Conservation (phyloP, 345 rosid genomes). For the Eucalyptus melliodora region DNA sequence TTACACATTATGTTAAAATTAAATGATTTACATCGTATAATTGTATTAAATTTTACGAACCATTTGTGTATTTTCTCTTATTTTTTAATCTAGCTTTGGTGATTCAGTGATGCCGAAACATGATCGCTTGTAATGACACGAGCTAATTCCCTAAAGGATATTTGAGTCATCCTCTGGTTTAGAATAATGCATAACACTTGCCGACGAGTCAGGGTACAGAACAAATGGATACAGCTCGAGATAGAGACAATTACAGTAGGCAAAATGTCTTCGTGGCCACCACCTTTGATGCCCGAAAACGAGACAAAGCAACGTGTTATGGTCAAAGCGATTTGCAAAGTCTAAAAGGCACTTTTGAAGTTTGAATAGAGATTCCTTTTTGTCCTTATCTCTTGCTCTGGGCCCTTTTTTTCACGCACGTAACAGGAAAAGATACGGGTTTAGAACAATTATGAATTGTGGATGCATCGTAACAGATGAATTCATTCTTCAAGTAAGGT, state of each 20-base stretch:
- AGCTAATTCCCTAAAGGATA: neutral
- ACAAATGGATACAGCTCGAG: neutral
- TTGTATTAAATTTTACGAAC: rapidly evolving
- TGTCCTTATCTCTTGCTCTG: neutral
- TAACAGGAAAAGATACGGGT: neutral
- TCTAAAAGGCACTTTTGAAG: neutral
- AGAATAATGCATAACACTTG: neutral
- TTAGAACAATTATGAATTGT: neutral
- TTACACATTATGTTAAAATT: too few species aligned
- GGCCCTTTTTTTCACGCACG: neutral
- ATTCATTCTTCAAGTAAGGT: neutral
- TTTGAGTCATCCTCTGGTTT: neutral
- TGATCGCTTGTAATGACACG: neutral
- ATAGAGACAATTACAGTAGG: neutral
- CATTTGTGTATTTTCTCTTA: neutral
- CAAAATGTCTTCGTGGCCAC: neutral
- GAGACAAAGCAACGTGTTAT: neutral
- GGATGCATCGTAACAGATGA: neutral
- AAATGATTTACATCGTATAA: rapidly evolving
- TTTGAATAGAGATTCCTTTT: neutral
- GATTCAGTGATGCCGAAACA: neutral
- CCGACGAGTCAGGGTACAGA: neutral
- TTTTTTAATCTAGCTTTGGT: neutral
- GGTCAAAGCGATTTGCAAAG: neutral
- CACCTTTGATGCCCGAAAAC: neutral